These are phyloP conservation scores for Biscogniauxia marginata DNA, from an alignment of 2,329 filamentous ascomycete genomes.

Conservation along the genomic window DNA sequence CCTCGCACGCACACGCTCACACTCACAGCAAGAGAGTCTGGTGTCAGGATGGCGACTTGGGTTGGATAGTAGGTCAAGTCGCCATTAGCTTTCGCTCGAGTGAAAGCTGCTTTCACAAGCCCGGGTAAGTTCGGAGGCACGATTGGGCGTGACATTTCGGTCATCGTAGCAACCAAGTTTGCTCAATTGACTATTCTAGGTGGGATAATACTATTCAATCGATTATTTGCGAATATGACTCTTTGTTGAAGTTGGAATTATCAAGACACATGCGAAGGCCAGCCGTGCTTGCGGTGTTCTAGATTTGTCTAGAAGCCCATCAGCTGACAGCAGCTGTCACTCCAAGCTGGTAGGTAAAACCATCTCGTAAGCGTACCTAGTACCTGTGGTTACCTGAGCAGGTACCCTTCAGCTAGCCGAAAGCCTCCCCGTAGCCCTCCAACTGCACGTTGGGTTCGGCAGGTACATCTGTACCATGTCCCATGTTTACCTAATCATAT, in stretches of 20 bases:
- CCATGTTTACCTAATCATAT: too few relatives aligned
- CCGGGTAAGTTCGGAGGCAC: conserved; percentile 48
- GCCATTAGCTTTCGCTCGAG: conserved; percentile 44
- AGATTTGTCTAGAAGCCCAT: too few relatives aligned
- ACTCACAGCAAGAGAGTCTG: conserved; percentile 29
- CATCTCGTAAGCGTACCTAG: too few relatives aligned
- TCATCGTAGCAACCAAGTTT: conserved; percentile 17
- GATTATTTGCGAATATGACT: too few relatives aligned
- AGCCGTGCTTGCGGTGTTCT: too few relatives aligned
- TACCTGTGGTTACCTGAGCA: too few relatives aligned
- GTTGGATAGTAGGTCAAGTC: conserved; percentile 56
- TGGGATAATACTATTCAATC: not conserved
- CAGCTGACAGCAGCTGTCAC: not conserved
- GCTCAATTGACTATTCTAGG: not conserved
- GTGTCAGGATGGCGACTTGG: conserved; percentile 47
- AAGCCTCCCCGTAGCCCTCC: too few relatives aligned
- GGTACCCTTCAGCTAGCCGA: too few relatives aligned
- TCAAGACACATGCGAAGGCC: too few relatives aligned
- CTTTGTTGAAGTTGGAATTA: not conserved
- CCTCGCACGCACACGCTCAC: not conserved
- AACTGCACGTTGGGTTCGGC: too few relatives aligned
- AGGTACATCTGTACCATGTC: too few relatives aligned
- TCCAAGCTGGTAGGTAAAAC: not conserved
- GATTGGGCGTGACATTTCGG: conserved; percentile 39
- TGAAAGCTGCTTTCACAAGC: conserved; percentile 50